These are phyloP conservation scores for Mallotus japonicus DNA, from an alignment of 441 rosid species.

Conservation along the genomic window DNA sequence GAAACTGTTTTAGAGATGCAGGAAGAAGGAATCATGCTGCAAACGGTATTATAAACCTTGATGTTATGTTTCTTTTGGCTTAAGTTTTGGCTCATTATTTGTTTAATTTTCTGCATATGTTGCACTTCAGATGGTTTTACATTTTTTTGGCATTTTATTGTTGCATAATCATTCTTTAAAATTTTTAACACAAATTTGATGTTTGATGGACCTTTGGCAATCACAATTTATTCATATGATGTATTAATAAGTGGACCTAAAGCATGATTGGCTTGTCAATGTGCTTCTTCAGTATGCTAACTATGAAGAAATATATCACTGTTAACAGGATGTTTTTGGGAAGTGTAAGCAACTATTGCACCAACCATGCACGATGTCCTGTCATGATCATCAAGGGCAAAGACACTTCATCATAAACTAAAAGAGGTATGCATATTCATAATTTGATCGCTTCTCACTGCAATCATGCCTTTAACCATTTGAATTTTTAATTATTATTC, in stretches of 20 bases:
- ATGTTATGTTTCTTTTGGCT: too few relatives aligned
- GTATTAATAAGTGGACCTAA: background rate
- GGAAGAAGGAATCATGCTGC: too few relatives aligned
- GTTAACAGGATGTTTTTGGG: slow-evolving; percentile 84
- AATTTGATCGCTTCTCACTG: slow-evolving; percentile 8
- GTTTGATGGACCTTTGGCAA: background rate
- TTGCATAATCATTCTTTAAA: background rate
- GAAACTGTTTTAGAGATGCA: too few relatives aligned
- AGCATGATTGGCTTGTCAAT: background rate
- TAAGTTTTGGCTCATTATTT: background rate
- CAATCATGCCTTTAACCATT: background rate
- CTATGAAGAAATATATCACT: slow-evolving; percentile 3
- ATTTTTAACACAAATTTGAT: background rate
- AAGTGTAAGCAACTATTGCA: slow-evolving; percentile 91
- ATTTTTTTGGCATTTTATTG: background rate
- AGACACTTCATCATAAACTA: slow-evolving; percentile 33
- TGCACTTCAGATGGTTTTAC: background rate
- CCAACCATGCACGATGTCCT: slow-evolving; percentile 77
- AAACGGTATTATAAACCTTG: too few relatives aligned
- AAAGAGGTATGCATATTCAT: slow-evolving; percentile 26
- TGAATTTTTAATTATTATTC: background rate
- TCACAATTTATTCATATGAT: background rate
- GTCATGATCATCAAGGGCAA: slow-evolving; percentile 67
- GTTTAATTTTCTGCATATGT: background rate
- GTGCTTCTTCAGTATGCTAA: slow-evolving; percentile 3